These are phyloP conservation scores for Russula griseocarnosa DNA, from an alignment of 768 basidiomycete genomes.

Conservation along the genomic window DNA sequence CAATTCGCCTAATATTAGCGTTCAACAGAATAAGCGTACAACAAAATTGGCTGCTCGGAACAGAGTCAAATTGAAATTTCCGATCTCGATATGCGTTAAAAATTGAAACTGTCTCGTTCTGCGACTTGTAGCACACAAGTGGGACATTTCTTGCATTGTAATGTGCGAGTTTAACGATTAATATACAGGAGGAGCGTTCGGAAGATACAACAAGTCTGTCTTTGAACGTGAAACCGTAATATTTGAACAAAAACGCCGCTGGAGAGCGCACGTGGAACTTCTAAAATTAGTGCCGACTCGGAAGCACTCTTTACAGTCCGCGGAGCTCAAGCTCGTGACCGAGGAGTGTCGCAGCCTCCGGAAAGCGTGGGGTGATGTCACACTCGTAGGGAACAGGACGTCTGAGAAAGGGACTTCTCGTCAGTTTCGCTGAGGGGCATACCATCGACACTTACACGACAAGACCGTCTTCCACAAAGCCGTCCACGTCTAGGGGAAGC, in stretches of 20 bases:
- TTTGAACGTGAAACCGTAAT: too few species aligned
- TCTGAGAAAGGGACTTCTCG: neutral
- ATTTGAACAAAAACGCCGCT: too few species aligned
- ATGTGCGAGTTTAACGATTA: neutral
- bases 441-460: slow-evolving; percentile 22
- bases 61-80: neutral
- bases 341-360: slow-evolving; percentile 16
- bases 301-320: neutral
- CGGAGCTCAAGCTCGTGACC: slow-evolving; percentile 19
- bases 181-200: neutral
- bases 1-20: neutral
- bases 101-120: neutral
- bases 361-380: slow-evolving; percentile 23
- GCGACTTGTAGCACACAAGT: neutral
- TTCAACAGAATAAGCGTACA: too few species aligned
- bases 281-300: neutral
- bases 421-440: neutral
- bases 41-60: neutral
- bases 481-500: slow-evolving; percentile 24
- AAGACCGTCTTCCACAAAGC: slow-evolving; percentile 27
- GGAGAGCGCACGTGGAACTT: neutral
- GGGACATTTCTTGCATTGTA: neutral
- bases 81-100: neutral
- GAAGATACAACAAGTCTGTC: neutral
- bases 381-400: slow-evolving; percentile 24